phyloP scores from a whole-genome alignment of 2,329 filamentous ascomycete species.

The Fusarium sp. region DNA sequence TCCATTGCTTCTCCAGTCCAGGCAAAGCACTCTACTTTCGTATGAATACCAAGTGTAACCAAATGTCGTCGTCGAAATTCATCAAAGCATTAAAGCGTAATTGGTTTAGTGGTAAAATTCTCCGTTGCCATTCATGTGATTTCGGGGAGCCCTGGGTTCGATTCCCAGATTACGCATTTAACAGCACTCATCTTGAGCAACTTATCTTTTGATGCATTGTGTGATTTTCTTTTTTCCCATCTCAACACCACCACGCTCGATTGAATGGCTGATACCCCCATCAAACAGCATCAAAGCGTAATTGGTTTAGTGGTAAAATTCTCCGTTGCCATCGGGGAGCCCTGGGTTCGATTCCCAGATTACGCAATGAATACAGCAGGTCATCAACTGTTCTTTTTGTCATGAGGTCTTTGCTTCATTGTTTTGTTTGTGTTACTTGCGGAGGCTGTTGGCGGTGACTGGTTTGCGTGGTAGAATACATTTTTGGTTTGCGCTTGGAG shows the following conservation, averaged over 20 bases:
- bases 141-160: no score
- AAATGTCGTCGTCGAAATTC: neutral
- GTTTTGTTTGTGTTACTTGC: neutral
- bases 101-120: neutral
- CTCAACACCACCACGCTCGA: no score
- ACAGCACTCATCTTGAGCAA: no score
- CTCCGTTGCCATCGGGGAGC: conserved; percentile 44
- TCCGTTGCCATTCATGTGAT: neutral
- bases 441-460: no score
- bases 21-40: neutral
- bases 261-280: no score
- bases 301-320: conserved; percentile 47
- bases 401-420: neutral
- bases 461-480: no score
- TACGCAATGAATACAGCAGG: conserved; percentile 19
- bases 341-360: conserved; percentile 46
- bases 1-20: neutral
- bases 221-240: no score
- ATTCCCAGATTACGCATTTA: no score
- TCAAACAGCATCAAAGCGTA: conserved; percentile 23
- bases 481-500: no score
- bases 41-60: fast-evolving
- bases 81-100: neutral
- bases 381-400: neutral
- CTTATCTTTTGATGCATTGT: no score